phyloP scores from a whole-genome alignment of 306 rosid genomes.

The Mucuna pruriens region DNA sequence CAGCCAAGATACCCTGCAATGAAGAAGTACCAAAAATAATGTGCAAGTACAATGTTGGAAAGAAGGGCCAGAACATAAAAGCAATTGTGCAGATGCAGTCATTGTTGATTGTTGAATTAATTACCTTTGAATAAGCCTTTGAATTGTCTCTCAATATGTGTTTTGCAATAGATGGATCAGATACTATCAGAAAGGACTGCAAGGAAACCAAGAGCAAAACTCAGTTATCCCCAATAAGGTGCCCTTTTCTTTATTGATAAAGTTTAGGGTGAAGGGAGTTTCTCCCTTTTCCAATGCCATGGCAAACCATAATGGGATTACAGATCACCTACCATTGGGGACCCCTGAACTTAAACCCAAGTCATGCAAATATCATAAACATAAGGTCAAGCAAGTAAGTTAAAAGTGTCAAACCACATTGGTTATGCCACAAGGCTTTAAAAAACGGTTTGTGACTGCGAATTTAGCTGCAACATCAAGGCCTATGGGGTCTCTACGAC shows the following conservation, averaged over 20 bases:
- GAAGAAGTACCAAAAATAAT: constrained; percentile 25
- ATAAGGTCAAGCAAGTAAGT: neutral
- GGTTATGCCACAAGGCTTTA: neutral
- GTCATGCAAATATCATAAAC: constrained; percentile 16
- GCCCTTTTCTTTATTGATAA: neutral
- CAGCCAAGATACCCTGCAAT: constrained; percentile 96
- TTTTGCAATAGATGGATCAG: constrained; percentile 93
- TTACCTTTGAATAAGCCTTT: constrained; percentile 95
- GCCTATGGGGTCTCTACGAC: neutral
- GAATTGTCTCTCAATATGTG: constrained; percentile 87
- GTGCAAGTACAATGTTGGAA: neutral
- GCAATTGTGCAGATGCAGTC: neutral
- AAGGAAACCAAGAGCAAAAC: constrained; percentile 38
- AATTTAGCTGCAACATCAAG: neutral
- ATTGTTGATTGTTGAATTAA: constrained; percentile 14
- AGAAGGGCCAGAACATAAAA: constrained; percentile 16
- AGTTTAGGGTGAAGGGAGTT: neutral
- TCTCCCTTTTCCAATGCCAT: constrained; percentile 4
- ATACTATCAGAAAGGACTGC: constrained; percentile 94
- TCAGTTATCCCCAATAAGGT: constrained; percentile 21
- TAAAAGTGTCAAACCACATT: neutral
- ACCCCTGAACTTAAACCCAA: neutral
- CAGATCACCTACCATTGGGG: neutral
- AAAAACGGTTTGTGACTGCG: neutral
- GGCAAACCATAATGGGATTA: neutral